Conservation (phyloP, 2,329 filamentous ascomycete genomes). For the Macrophomina tecta region DNA sequence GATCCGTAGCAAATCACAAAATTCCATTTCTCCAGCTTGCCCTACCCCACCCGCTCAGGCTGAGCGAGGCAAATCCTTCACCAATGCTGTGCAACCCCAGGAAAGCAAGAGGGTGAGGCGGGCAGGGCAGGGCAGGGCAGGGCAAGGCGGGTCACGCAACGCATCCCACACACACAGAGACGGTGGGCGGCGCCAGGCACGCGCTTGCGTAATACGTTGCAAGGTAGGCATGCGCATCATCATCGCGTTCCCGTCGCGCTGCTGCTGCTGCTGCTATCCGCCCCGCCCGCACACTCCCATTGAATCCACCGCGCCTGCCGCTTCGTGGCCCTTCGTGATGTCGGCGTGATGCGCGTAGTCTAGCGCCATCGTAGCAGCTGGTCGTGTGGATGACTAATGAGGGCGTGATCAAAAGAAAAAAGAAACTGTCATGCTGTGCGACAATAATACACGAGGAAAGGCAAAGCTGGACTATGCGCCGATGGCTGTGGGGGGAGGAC, state of each 20-base stretch:
- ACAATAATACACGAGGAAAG: not conserved
- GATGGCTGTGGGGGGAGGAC: too few species aligned
- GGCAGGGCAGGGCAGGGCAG: too few species aligned
- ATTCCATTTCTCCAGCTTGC: not conserved
- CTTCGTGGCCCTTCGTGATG: not conserved
- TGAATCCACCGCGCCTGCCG: not conserved
- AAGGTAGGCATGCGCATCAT: constrained; percentile 15
- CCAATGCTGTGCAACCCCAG: constrained; percentile 3
- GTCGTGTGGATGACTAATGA: too few species aligned
- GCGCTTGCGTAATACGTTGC: not conserved
- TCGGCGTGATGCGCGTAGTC: too few species aligned
- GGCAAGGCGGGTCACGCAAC: too few species aligned
- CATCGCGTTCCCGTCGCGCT: not conserved
- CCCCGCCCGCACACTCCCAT: too few species aligned
- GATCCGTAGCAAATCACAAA: too few species aligned
- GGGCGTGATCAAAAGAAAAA: not conserved
- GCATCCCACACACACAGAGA: too few species aligned
- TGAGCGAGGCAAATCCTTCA: not conserved
- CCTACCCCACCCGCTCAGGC: not conserved
- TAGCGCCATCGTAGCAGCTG: too few species aligned
- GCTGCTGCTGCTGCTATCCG: not conserved
- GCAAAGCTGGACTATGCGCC: not conserved
- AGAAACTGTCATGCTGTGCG: not conserved
- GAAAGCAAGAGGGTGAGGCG: not conserved
- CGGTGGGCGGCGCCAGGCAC: not conserved